Evolutionary conservation across 2,329 filamentous ascomycete species (phyloP).

Genomic region (Clarireedia sp.): DNA sequence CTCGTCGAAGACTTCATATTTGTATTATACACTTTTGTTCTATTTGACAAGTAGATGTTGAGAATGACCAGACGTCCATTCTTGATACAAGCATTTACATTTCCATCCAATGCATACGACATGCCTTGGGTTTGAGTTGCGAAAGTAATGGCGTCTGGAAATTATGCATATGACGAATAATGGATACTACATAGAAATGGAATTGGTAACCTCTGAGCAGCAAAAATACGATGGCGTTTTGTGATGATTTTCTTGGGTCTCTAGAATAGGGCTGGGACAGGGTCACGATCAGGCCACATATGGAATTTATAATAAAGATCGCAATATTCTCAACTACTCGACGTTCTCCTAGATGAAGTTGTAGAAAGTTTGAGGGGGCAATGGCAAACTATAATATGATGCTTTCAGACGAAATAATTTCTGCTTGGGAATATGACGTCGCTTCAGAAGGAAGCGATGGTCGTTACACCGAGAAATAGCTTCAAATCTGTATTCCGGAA

Average conservation of each 20-base stretch:
- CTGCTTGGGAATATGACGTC: too few relatives aligned
- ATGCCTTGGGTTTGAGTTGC: slow-evolving; percentile 8
- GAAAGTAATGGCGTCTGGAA: slow-evolving; percentile 14
- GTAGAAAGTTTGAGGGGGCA: too few relatives aligned
- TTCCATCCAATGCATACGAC: slow-evolving; percentile 8
- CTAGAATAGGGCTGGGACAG: too few relatives aligned
- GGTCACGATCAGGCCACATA: too few relatives aligned
- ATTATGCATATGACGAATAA: slow-evolving; percentile 19
- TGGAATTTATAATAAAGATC: too few relatives aligned
- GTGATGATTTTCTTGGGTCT: too few relatives aligned
- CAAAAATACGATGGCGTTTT: neutral
- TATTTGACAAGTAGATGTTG: slow-evolving; percentile 6
- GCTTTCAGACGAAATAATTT: too few relatives aligned
- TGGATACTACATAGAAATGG: slow-evolving; percentile 16
- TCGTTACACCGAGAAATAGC: too few relatives aligned
- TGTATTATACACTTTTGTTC: slow-evolving; percentile 8
- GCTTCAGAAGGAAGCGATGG: too few relatives aligned
- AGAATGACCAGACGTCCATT: neutral
- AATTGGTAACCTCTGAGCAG: slow-evolving; percentile 1
- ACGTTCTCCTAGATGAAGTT: too few relatives aligned
- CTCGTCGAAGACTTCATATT: neutral
- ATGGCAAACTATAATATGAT: too few relatives aligned
- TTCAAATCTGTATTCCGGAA: neutral
- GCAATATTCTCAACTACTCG: too few relatives aligned
- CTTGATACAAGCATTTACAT: neutral